phyloP scores from a whole-genome alignment of 352 stramenopile species.

The Phytophthora vignae region DNA sequence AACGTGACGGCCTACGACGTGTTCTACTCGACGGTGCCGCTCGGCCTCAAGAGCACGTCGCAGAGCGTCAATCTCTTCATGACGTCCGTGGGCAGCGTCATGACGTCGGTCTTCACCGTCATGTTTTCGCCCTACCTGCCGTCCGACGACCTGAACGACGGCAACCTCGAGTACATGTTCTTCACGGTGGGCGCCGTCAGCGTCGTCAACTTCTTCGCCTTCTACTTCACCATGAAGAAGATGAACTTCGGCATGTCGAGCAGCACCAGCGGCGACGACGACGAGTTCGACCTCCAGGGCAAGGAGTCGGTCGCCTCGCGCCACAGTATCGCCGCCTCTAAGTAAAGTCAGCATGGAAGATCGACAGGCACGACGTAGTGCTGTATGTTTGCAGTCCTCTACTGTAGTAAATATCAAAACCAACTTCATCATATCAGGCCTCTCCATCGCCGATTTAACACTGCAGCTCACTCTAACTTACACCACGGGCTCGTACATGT shows the following conservation, averaged over 20 bases:
- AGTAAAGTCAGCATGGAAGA: slow-evolving; percentile 12
- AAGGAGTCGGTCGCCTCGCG: slow-evolving; percentile 34
- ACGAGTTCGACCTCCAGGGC: slow-evolving; percentile 19
- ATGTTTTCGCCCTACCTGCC: slow-evolving; percentile 65
- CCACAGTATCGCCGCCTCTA: slow-evolving; percentile 31
- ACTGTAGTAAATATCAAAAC: slow-evolving; percentile 7
- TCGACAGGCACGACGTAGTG: background rate
- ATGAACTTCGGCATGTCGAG: slow-evolving; percentile 67
- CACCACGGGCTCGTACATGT: too few relatives aligned
- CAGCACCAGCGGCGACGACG: background rate
- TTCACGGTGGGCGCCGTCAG: slow-evolving; percentile 58
- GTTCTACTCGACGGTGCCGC: slow-evolving; percentile 64
- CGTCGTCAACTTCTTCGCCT: slow-evolving; percentile 63
- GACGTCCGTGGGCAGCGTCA: slow-evolving; percentile 61
- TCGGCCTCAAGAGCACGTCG: slow-evolving; percentile 61
- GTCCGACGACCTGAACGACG: slow-evolving; percentile 65
- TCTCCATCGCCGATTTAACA: too few relatives aligned
- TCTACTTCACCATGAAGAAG: slow-evolving; percentile 57
- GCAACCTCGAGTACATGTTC: slow-evolving; percentile 79
- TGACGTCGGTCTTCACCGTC: slow-evolving; percentile 43
- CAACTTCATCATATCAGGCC: too few relatives aligned
- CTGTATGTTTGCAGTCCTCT: background rate
- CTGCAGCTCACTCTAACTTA: too few relatives aligned
- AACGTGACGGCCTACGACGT: slow-evolving; percentile 72
- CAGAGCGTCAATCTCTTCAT: slow-evolving; percentile 73